A percentile compares a stretch with the other conserved stretches of the same genome.
phyloP scores from a whole-genome alignment of 1,284 basidiomycete species.

The Anthracocystis panici-leucophaei region DNA sequence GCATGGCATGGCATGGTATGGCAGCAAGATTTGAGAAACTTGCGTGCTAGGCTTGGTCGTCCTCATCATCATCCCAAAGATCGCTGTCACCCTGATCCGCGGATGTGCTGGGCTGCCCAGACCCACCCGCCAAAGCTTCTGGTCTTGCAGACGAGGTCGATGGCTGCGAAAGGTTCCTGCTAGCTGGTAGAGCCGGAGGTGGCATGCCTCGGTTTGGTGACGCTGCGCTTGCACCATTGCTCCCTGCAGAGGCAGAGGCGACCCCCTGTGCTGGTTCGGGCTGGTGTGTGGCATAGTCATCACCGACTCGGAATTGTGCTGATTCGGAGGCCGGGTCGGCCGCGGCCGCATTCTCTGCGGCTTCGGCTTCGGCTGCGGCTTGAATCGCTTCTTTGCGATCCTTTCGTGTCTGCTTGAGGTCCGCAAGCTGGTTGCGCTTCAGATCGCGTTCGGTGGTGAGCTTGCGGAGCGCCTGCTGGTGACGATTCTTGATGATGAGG shows the following conservation, averaged over 20 bases:
- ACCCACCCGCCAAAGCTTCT: not conserved
- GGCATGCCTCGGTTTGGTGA: constrained; percentile 34
- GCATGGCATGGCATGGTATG: too few species aligned
- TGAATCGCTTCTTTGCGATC: constrained; percentile 61
- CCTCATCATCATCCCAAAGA: constrained; percentile 51
- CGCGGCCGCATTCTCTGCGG: constrained; percentile 37
- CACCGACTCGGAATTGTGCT: constrained; percentile 45
- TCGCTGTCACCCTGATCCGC: constrained; percentile 40
- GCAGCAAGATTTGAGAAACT: too few species aligned
- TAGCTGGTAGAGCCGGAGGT: constrained; percentile 37
- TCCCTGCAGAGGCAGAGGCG: constrained; percentile 3
- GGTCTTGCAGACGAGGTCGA: not conserved
- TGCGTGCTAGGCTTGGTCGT: constrained; percentile 11
- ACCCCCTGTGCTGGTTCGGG: constrained; percentile 52
- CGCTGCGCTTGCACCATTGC: constrained; percentile 3
- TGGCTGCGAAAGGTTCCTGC: constrained; percentile 15
- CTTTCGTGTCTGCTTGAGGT: constrained; percentile 61
- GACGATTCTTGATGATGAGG: constrained; percentile 66
- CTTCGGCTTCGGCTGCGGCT: constrained; percentile 52
- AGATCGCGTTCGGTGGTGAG: constrained; percentile 63
- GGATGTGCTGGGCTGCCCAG: not conserved
- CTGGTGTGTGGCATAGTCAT: constrained; percentile 27
- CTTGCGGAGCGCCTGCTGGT: constrained; percentile 63
- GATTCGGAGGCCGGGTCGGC: constrained; percentile 19
- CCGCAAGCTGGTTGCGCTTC: constrained; percentile 64